These are phyloP conservation scores for Aurinia saxatilis DNA, from an alignment of 345 rosid genomes.

Conservation along the genomic window DNA sequence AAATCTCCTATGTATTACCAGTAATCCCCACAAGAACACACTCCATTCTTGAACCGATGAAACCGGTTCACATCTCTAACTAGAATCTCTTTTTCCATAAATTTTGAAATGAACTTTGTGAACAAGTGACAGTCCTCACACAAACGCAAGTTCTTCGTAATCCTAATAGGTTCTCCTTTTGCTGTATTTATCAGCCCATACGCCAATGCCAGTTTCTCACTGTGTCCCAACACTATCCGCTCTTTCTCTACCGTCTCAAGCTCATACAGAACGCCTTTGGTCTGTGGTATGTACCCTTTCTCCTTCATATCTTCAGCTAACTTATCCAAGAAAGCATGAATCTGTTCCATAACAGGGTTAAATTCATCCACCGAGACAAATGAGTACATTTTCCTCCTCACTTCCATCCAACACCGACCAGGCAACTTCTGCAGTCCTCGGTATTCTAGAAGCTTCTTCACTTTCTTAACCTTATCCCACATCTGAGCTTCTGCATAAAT, in stretches of 20 bases:
- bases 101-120: constrained; percentile 74
- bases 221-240: constrained; percentile 72
- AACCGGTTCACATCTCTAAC: constrained; percentile 83
- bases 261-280: constrained; percentile 77
- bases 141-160: constrained; percentile 76
- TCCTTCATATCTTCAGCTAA: constrained; percentile 76
- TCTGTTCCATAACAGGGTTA: constrained; percentile 57
- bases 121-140: constrained; percentile 88
- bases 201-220: constrained; percentile 80
- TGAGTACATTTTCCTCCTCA: constrained; percentile 50
- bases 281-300: constrained; percentile 70
- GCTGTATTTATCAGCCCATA: constrained; percentile 69
- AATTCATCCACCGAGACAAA: constrained; percentile 64
- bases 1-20: constrained; percentile 36
- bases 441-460: constrained; percentile 57
- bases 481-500: constrained; percentile 66
- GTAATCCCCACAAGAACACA: constrained; percentile 84
- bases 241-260: constrained; percentile 70
- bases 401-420: constrained; percentile 79
- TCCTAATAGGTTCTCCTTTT: constrained; percentile 61
- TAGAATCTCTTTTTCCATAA: constrained; percentile 60
- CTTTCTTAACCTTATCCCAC: constrained; percentile 70
- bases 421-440: constrained; percentile 58
- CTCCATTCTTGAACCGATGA: constrained; percentile 72
- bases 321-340: constrained; percentile 60